phyloP scores from a whole-genome alignment of 148 eudicot species.

The Suaeda aralocaspica region DNA sequence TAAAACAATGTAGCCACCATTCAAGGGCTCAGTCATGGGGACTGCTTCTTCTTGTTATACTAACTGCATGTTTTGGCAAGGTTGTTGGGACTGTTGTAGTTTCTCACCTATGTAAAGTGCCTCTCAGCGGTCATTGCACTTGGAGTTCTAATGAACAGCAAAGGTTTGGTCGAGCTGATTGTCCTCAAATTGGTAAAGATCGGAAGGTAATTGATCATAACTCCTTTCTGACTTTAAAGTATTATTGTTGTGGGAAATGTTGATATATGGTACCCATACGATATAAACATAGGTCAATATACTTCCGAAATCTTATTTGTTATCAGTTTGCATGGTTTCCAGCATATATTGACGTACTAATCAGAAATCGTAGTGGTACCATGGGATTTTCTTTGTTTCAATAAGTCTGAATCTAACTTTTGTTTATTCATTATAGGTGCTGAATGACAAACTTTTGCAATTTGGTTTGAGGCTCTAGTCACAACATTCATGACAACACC shows the following conservation, averaged over 20 bases:
- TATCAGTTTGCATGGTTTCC: too few relatives aligned
- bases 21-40: conserved; percentile 84
- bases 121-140: conserved; percentile 60
- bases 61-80: conserved; percentile 73
- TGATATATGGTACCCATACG: too few relatives aligned
- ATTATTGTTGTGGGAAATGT: neutral
- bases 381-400: neutral
- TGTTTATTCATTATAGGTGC: conserved; percentile 37
- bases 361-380: too few relatives aligned
- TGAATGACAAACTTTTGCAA: conserved; percentile 85
- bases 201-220: conserved; percentile 45
- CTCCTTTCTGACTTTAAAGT: neutral
- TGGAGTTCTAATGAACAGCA: conserved; percentile 74
- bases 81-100: conserved; percentile 57
- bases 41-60: conserved; percentile 63
- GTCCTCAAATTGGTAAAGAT: conserved; percentile 81
- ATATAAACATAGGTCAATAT: too few relatives aligned
- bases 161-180: conserved; percentile 78
- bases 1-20: conserved; percentile 75
- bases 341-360: too few relatives aligned
- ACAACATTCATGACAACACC: conserved; percentile 85
- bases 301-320: too few relatives aligned
- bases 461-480: conserved; percentile 77
- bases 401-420: neutral
- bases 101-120: conserved; percentile 49